Evolutionary conservation across 1,139 yeast species (phyloP).

Genomic region (Hansenula anomala): DNA sequence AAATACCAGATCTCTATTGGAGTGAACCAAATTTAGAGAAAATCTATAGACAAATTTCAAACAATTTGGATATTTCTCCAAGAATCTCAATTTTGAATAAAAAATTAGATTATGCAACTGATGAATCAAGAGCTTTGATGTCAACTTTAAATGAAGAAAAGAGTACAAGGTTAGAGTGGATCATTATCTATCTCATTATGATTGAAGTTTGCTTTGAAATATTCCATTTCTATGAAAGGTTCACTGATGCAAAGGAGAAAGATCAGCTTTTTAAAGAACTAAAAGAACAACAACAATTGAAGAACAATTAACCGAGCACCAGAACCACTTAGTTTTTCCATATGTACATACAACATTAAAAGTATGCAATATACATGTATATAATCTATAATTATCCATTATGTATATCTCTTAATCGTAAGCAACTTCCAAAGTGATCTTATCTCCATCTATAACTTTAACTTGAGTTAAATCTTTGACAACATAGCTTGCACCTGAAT

Average conservation of each 20-base stretch:
- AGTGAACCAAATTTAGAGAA: constrained; percentile 79
- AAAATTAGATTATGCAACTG: constrained; percentile 85
- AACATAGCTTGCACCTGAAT: constrained; percentile 76
- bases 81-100: constrained; percentile 76
- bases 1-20: constrained; percentile 93
- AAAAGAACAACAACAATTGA: not conserved
- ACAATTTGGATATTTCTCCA: constrained; percentile 68
- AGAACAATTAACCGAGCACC: no score
- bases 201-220: constrained; percentile 81
- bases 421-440: constrained; percentile 17
- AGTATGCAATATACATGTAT: not conserved
- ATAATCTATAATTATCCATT: not conserved
- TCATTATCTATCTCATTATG: constrained; percentile 74
- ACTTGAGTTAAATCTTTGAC: constrained; percentile 61
- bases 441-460: constrained; percentile 28
- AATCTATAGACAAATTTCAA: constrained; percentile 66
- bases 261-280: not conserved
- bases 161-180: constrained; percentile 79
- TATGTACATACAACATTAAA: not conserved
- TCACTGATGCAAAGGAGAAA: constrained; percentile 12
- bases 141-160: constrained; percentile 73
- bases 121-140: constrained; percentile 75
- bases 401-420: constrained; percentile 4
- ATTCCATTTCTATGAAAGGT: constrained; percentile 52
- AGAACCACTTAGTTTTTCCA: no score